These are phyloP conservation scores for Trifolium pratense DNA, from an alignment of 306 rosid species.

Conservation along the genomic window DNA sequence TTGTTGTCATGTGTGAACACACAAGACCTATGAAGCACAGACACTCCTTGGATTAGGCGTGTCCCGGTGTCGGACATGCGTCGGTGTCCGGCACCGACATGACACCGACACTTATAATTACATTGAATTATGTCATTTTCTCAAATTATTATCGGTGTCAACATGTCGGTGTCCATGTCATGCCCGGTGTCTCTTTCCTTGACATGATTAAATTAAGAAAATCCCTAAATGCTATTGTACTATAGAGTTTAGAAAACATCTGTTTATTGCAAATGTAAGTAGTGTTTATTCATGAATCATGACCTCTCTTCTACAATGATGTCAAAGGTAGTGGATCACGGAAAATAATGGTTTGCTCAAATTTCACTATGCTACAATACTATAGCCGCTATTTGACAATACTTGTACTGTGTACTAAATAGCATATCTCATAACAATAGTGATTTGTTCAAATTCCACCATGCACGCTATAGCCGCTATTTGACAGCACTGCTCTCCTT, in stretches of 20 bases:
- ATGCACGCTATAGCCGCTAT: background rate
- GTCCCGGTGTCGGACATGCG: no score
- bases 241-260: background rate
- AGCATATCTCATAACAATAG: background rate
- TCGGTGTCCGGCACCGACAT: no score
- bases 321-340: background rate
- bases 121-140: no score
- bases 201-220: background rate
- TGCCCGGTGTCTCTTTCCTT: no score
- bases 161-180: no score
- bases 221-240: background rate
- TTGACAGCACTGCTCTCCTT: background rate
- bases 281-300: background rate
- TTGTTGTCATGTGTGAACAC: slow-evolving; percentile 23
- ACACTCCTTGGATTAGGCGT: no score
- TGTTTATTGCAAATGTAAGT: background rate
- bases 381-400: background rate
- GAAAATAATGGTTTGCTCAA: no score
- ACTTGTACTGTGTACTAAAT: background rate
- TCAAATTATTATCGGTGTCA: no score
- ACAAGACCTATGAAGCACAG: no score
- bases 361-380: no score
- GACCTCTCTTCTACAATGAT: background rate
- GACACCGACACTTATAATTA: no score
- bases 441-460: background rate